Base-by-base conservation (phyloP, 768 basidiomycete species). In the Agrocybe pediades region DNA sequence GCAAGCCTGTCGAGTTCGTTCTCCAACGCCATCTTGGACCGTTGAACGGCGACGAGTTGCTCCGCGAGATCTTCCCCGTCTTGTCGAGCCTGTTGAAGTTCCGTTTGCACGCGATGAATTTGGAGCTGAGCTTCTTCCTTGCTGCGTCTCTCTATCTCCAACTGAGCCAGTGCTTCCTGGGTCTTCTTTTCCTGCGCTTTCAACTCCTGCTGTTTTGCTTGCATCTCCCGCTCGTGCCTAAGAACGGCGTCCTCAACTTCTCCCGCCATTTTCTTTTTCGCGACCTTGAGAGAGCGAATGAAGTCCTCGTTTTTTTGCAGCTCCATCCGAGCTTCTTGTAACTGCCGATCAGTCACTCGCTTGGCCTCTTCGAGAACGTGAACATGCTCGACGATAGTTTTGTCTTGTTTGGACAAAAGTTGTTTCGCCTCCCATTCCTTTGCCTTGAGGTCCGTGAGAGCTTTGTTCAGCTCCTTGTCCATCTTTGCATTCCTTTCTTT, bases 331-430 rank as follows among this genome's bases (percentile, higher is more conserved):
- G 94, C 89, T 2, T 92, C 90, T 17, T 78, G 83, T 15, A 98
- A 83, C 65, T 97, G 92, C 33, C 89, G 84, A 67, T 98, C 96
- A 1, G 96, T 95, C 52, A 96, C 86, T 29, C 86, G 86, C 70
- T 98, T 98, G 15, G 96, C 96, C 66, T 95, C 92, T 67, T 98
- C 95, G 9, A 96, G 79, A 24, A 98, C 96, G 66, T 98, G 88
- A 21, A 97, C 92, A 64, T 98, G 96, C 69, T 98, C 95, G 41
- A 98, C 95, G 54, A 97, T 95, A n/a, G 92, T 97, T 75, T 95
- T 98, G 75, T 98, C 93, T 65, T 97, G 90, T 65, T 82, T 85
- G 2, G 90, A 88, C 48, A 90, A 86, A 8, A 98, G 73, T 58
- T 95, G 89, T 59, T 86, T 90, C 58, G 92, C 82, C 52, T 95